Conservation (phyloP, 495 filamentous ascomycete species). For the Podospora pseudocomata region DNA sequence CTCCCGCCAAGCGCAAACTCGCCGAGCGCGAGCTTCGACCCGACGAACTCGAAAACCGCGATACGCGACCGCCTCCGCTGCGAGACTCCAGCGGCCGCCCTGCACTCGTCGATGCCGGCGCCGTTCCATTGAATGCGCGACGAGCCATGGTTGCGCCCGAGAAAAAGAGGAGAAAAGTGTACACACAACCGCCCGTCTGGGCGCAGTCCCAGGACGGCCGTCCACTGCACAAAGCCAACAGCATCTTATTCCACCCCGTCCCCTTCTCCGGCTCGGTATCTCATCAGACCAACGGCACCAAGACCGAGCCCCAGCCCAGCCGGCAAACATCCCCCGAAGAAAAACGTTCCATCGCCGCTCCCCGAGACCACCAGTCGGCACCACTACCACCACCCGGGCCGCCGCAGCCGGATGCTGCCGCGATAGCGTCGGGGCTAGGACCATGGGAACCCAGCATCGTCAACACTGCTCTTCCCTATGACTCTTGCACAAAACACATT, state of each 20-base stretch:
- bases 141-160: conserved; percentile 24
- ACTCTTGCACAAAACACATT: conserved; percentile 62
- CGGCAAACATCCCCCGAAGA: conserved; percentile 49
- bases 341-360: conserved; percentile 32
- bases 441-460: conserved; percentile 74
- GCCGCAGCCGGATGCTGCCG: conserved; percentile 10
- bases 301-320: conserved; percentile 38
- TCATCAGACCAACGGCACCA: conserved; percentile 36
- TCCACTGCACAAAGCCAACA: conserved; percentile 35
- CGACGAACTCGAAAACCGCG: conserved; percentile 44
- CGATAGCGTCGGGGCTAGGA: conserved; percentile 33
- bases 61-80: conserved; percentile 41
- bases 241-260: conserved; percentile 34
- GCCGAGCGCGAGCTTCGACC: conserved; percentile 47
- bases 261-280: conserved; percentile 17
- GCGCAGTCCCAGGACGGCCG: conserved; percentile 29
- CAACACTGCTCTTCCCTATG: conserved; percentile 57
- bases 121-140: conserved; percentile 19
- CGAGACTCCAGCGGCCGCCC: conserved; percentile 41
- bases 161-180: conserved; percentile 35
- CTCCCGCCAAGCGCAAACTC: conserved; percentile 52
- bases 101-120: conserved; percentile 18
- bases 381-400: conserved; percentile 11
- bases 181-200: conserved; percentile 45
- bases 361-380: conserved; percentile 8